phyloP scores from a whole-genome alignment of 2,329 filamentous ascomycete species.

The Aphanocladium album region DNA sequence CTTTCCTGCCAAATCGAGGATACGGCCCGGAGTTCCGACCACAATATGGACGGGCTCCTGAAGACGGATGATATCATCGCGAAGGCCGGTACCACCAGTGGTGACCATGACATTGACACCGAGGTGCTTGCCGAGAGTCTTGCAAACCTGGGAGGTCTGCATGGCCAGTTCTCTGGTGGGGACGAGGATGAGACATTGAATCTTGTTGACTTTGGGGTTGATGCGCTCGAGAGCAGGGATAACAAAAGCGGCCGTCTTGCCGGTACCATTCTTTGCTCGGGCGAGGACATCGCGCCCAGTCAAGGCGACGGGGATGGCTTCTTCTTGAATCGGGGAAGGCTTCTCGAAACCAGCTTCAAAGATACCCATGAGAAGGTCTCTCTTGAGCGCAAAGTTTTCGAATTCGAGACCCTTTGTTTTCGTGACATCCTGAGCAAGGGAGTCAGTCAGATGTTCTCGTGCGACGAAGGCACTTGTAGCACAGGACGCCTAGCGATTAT shows the following conservation, averaged over 20 bases:
- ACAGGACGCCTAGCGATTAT: neutral
- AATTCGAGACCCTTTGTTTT: constrained; percentile 97
- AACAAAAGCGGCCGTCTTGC: constrained; percentile 96
- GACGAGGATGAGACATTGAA: constrained; percentile 92
- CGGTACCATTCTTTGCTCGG: constrained; percentile 96
- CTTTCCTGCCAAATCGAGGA: constrained; percentile 93
- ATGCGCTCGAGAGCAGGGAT: constrained; percentile 93
- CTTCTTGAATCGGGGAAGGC: constrained; percentile 98
- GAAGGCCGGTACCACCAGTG: constrained; percentile 88
- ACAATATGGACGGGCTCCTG: constrained; percentile 95
- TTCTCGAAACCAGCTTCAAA: constrained; percentile 99
- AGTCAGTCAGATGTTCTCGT: neutral
- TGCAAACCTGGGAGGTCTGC: constrained; percentile 98
- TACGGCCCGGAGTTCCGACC: constrained; percentile 93
- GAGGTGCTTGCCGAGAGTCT: constrained; percentile 94
- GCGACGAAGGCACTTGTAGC: neutral
- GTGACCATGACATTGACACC: constrained; percentile 99
- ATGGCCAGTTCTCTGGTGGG: constrained; percentile 95
- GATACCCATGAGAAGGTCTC: constrained; percentile 96
- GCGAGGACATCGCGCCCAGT: constrained; percentile 94
- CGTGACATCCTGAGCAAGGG: constrained; percentile 78
- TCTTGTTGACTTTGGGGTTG: constrained; percentile 94
- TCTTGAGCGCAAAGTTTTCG: constrained; percentile 92
- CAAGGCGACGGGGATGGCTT: constrained; percentile 93
- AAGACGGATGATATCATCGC: constrained; percentile 93